Evolutionary conservation across 164 flowering plant species (phyloP).

Genomic region (Aristolochia contorta): DNA sequence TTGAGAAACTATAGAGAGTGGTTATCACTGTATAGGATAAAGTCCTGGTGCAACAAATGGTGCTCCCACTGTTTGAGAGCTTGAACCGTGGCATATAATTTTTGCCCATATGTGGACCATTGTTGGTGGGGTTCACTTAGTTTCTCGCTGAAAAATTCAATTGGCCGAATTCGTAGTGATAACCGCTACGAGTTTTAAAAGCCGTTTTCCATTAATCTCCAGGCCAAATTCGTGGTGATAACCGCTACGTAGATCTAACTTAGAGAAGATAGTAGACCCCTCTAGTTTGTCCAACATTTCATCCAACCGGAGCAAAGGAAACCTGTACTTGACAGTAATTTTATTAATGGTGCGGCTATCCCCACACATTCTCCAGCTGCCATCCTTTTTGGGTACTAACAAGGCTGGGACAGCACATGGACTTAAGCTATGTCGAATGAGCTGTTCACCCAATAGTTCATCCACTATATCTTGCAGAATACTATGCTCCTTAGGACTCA

Average conservation of each 20-base stretch:
- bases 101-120: no score
- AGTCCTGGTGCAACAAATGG: constrained; percentile 1
- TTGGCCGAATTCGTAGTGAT: no score
- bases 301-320: neutral
- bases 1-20: neutral
- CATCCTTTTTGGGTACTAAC: neutral
- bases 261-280: neutral
- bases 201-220: neutral
- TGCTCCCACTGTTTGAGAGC: no score
- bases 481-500: neutral
- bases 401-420: neutral
- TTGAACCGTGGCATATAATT: no score
- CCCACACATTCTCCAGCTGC: neutral
- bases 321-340: neutral
- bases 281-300: neutral
- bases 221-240: neutral
- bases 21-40: no score
- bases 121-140: no score
- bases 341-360: neutral
- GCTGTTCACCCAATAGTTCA: neutral
- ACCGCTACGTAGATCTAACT: neutral
- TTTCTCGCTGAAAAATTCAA: no score
- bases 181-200: no score
- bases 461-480: neutral
- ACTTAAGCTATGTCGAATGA: neutral